These are phyloP conservation scores for Diaporthe batatas DNA, from an alignment of 2,329 filamentous ascomycete genomes.

Conservation along the genomic window DNA sequence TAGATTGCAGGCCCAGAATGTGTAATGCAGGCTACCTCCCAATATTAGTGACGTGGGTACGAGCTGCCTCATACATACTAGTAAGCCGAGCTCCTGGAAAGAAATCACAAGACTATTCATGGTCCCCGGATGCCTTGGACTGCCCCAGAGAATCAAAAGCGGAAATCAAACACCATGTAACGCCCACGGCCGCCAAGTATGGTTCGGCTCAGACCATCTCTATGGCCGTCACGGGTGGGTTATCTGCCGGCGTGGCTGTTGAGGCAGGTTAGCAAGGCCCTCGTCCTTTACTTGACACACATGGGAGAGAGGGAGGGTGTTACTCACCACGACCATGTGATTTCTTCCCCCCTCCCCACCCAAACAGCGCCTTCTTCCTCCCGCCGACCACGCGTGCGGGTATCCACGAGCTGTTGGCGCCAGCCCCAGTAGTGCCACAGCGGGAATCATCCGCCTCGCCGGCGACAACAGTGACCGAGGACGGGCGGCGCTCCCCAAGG, in stretches of 20 bases:
- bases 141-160: background rate
- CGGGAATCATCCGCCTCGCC: background rate
- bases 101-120: background rate
- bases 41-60: background rate
- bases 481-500: constrained; percentile 4
- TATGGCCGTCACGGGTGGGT: constrained; percentile 35
- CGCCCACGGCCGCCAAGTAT: too few species aligned
- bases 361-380: constrained; percentile 34
- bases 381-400: background rate
- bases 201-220: constrained; percentile 36
- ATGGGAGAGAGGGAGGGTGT: too few species aligned
- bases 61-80: background rate
- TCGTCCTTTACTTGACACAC: background rate
- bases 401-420: background rate
- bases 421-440: background rate
- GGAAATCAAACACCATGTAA: background rate
- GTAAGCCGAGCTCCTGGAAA: too few species aligned
- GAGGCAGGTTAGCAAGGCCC: constrained; percentile 13
- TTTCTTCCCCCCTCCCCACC: constrained; percentile 35
- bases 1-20: background rate
- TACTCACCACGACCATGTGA: constrained; percentile 28
- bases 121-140: background rate
- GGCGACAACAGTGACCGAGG: constrained; percentile 12
- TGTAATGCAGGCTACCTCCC: background rate
- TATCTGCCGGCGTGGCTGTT: constrained; percentile 20